Evolutionary conservation across 2,329 filamentous ascomycete genomes (phyloP).

Genomic region (Aspergillus sp.): DNA sequence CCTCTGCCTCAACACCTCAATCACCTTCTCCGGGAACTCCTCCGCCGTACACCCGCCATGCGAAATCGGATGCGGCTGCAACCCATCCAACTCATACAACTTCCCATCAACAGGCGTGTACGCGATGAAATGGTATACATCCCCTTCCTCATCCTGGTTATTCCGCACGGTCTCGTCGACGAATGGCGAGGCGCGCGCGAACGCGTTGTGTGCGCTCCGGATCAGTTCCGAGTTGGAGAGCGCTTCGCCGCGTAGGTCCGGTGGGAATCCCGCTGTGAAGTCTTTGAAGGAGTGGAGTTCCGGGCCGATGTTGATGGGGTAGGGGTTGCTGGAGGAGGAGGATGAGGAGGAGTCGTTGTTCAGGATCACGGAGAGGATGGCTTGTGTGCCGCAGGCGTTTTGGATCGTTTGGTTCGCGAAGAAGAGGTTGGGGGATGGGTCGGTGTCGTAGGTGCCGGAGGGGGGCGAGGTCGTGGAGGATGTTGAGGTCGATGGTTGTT

Average conservation of each 20-base stretch:
- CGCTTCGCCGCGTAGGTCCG: constrained; percentile 71
- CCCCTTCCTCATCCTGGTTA: constrained; percentile 76
- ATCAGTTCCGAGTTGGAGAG: constrained; percentile 72
- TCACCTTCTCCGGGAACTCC: constrained; percentile 76
- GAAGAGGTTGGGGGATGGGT: constrained; percentile 76
- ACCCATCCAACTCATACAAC: constrained; percentile 91
- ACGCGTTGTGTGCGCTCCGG: constrained; percentile 83
- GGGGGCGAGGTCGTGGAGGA: constrained; percentile 63
- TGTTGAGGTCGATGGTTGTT: constrained; percentile 59
- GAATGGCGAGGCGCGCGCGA: constrained; percentile 86
- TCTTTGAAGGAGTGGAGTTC: constrained; percentile 78
- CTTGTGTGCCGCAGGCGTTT: constrained; percentile 97
- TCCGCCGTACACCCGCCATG: constrained; percentile 74
- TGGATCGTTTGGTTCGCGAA: constrained; percentile 98
- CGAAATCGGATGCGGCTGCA: constrained; percentile 88
- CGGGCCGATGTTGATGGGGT: constrained; percentile 67
- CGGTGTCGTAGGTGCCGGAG: constrained; percentile 79
- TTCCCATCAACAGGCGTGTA: constrained; percentile 79
- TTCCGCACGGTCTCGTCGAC: constrained; percentile 82
- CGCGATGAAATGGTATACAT: constrained; percentile 96
- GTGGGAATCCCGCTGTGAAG: constrained; percentile 81
- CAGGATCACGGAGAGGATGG: constrained; percentile 84
- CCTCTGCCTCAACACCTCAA: constrained; percentile 81
- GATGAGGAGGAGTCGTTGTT: constrained; percentile 64
- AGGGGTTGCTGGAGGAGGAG: constrained; percentile 11